Evolutionary conservation across 1,284 basidiomycete genomes (phyloP).

Genomic region (Ceratobasidium sp.): DNA sequence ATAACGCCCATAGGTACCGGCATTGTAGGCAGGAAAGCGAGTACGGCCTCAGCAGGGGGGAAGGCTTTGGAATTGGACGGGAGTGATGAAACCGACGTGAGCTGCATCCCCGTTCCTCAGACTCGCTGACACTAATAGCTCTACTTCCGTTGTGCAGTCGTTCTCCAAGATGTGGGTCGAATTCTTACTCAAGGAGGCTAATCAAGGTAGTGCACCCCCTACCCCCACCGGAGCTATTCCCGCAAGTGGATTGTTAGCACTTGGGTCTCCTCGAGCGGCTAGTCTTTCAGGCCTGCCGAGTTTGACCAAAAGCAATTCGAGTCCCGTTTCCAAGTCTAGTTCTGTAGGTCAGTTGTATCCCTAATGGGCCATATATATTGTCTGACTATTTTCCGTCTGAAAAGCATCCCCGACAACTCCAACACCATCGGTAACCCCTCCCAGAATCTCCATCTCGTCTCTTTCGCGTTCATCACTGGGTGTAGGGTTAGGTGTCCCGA

Average conservation of each 20-base stretch:
- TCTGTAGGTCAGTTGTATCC: slow-evolving; percentile 2
- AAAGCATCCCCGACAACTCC: slow-evolving; percentile 30
- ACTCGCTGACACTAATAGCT: neutral
- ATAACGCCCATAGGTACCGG: slow-evolving; percentile 10
- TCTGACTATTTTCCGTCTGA: neutral
- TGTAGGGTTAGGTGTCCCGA: slow-evolving; percentile 19
- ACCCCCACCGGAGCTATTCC: slow-evolving; percentile 26
- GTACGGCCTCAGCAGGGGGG: slow-evolving; percentile 52
- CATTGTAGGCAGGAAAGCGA: slow-evolving; percentile 19
- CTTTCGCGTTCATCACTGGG: slow-evolving; percentile 31
- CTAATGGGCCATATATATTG: neutral
- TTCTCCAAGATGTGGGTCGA: slow-evolving; percentile 96
- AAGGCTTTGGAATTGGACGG: slow-evolving; percentile 66
- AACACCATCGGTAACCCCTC: slow-evolving; percentile 29
- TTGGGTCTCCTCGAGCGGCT: slow-evolving; percentile 11
- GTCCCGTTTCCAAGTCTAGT: slow-evolving; percentile 6
- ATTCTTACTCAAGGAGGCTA: slow-evolving; percentile 88
- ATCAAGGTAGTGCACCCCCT: slow-evolving; percentile 54
- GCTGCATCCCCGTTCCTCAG: slow-evolving; percentile 32
- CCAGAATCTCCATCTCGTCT: slow-evolving; percentile 32
- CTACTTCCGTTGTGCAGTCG: slow-evolving; percentile 64
- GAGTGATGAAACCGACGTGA: slow-evolving; percentile 76
- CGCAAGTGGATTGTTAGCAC: neutral
- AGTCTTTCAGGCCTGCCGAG: slow-evolving; percentile 27
- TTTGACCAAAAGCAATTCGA: slow-evolving; percentile 14